A percentile compares a stretch with the other conserved stretches of the same genome.
phyloP scores from a whole-genome alignment of 768 basidiomycete species.

The Auricularia sp. region DNA sequence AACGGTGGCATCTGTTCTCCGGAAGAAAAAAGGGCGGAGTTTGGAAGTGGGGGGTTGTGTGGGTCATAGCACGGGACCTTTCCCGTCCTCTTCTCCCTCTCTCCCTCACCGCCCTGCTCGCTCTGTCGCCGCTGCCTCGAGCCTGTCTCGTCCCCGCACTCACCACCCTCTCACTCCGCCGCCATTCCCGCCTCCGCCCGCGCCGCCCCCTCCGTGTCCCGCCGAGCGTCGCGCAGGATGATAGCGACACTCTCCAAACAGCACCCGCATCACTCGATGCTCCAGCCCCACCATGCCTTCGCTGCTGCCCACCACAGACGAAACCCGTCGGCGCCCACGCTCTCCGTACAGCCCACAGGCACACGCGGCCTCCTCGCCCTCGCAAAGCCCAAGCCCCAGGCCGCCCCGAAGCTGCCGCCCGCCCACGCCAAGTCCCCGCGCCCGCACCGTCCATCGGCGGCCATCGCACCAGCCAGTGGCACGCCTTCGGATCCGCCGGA shows the following conservation, averaged over 20 bases:
- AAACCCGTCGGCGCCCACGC: constrained; percentile 58
- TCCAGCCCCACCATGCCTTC: constrained; percentile 8
- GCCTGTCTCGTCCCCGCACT: constrained; percentile 18
- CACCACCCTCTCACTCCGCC: constrained; percentile 6
- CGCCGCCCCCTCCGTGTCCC: background rate
- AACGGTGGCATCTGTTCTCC: too few species aligned
- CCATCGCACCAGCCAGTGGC: background rate
- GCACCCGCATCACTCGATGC: constrained; percentile 18
- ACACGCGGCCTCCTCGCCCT: constrained; percentile 66
- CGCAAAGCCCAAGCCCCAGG: constrained; percentile 36
- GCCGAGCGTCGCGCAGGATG: constrained; percentile 20
- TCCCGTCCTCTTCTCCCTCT: too few species aligned
- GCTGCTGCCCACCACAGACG: constrained; percentile 40
- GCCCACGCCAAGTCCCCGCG: background rate
- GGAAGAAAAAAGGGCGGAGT: too few species aligned
- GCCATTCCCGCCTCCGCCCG: constrained; percentile 7
- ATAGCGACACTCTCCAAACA: constrained; percentile 32
- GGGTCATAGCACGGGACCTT: too few species aligned
- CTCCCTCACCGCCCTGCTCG: constrained; percentile 1
- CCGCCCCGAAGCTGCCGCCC: background rate
- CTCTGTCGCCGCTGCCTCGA: constrained; percentile 12
- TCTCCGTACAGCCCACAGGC: constrained; percentile 54
- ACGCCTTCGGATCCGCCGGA: background rate
- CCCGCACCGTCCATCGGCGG: background rate
- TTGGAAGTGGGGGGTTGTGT: too few species aligned